Conservation (phyloP, 108 stramenopile genomes). For the Pseudonitzschia multistriata region DNA sequence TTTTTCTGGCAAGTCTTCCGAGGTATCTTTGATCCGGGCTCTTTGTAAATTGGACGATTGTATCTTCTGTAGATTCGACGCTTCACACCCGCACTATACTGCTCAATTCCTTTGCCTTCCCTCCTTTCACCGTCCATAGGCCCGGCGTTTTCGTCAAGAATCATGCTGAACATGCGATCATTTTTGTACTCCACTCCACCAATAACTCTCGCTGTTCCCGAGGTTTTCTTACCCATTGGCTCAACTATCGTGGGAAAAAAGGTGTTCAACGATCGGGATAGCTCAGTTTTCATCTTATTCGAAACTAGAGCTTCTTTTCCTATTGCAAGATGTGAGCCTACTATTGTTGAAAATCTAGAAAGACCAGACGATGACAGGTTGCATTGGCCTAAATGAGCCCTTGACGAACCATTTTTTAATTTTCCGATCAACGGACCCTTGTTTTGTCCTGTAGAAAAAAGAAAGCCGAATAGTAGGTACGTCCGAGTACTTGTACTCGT, state of each 20-base stretch:
- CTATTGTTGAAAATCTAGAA: too few relatives aligned
- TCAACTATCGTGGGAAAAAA: too few relatives aligned
- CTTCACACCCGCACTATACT: neutral
- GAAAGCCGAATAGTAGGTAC: too few relatives aligned
- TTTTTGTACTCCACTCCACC: neutral
- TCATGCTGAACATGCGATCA: neutral
- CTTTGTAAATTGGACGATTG: neutral
- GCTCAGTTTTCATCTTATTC: too few relatives aligned
- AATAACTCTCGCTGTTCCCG: neutral
- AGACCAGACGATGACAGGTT: too few relatives aligned
- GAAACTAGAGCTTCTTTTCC: too few relatives aligned
- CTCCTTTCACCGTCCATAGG: neutral
- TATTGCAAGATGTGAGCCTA: too few relatives aligned
- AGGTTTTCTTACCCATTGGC: neutral
- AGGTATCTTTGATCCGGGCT: neutral
- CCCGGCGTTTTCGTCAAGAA: neutral
- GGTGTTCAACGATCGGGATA: too few relatives aligned
- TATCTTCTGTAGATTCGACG: neutral
- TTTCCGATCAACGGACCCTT: neutral
- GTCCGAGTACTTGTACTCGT: too few relatives aligned
- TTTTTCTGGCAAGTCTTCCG: neutral
- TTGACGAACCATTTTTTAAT: neutral
- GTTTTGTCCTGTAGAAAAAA: too few relatives aligned
- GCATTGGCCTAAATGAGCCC: neutral
- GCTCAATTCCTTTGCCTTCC: neutral